Percentiles rank a stretch among this genome's conserved stretches.
Conservation (phyloP, 2,329 filamentous ascomycete genomes). For the Penicillium sp. region DNA sequence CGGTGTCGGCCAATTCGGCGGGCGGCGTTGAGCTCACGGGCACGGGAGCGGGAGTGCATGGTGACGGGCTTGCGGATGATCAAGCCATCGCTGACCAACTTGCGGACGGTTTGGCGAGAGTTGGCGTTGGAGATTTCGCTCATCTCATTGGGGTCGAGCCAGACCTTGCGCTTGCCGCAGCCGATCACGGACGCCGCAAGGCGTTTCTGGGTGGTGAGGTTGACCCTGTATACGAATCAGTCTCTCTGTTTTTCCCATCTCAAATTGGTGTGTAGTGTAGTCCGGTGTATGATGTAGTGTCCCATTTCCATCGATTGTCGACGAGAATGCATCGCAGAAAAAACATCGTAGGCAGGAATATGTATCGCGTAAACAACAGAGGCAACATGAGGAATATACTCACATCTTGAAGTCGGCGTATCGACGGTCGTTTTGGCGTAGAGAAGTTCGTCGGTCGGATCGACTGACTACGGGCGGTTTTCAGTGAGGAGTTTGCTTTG, state of each 20-base stretch:
- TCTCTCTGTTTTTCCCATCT: conserved; percentile 4
- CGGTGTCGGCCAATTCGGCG: conserved; percentile 95
- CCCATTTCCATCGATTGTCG: conserved; percentile 6
- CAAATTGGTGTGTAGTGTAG: conserved; percentile 15
- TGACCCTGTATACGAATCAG: conserved; percentile 67
- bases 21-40: conserved; percentile 90
- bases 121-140: conserved; percentile 99
- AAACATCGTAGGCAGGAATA: conserved; percentile 18
- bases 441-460: conserved; percentile 37
- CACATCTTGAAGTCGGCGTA: conserved; percentile 46
- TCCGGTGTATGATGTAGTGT: conserved; percentile 3
- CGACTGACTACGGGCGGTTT: conserved; percentile 36
- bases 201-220: conserved; percentile 99
- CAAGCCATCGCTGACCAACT: conserved; percentile 98
- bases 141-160: conserved; percentile 99
- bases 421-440: conserved; percentile 44
- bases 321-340: conserved; percentile 18
- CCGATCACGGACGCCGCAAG: conserved; percentile 97
- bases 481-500: conserved; percentile 36
- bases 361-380: conserved; percentile 3
- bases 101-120: conserved; percentile 99
- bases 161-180: conserved; percentile 99
- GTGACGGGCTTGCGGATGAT: conserved; percentile 99
- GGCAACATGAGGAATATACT: conserved; percentile 29
- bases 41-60: conserved; percentile 97